These are phyloP conservation scores for Penicillium coprophilum DNA, from an alignment of 495 filamentous ascomycete genomes.

Conservation along the genomic window DNA sequence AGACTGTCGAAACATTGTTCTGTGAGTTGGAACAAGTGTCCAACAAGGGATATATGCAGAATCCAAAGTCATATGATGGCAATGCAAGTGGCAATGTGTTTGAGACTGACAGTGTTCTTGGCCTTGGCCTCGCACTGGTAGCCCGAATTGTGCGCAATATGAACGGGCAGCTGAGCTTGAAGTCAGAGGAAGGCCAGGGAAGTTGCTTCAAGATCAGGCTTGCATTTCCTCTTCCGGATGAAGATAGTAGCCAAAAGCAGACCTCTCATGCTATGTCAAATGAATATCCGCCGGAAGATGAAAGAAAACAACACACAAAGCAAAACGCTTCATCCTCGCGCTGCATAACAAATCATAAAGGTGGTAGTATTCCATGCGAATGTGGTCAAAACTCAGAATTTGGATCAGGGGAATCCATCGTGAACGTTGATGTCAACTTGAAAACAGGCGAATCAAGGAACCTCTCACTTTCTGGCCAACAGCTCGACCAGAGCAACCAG, in stretches of 20 bases:
- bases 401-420: conserved; percentile 10
- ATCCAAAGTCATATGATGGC: conserved; percentile 34
- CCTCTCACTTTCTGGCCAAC: conserved; percentile 7
- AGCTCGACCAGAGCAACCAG: background rate
- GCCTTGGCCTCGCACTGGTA: conserved; percentile 80
- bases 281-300: background rate
- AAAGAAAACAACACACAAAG: conserved; percentile 1
- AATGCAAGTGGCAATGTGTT: conserved; percentile 13
- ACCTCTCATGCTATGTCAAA: background rate
- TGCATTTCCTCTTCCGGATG: conserved; percentile 28
- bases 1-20: conserved; percentile 74
- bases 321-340: background rate
- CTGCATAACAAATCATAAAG: background rate
- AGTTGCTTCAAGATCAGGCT: conserved; percentile 64
- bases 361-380: conserved; percentile 5
- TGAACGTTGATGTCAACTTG: conserved; percentile 18
- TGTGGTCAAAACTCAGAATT: conserved; percentile 17
- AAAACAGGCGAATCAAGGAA: conserved; percentile 18
- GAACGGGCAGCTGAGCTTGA: conserved; percentile 81
- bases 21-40: conserved; percentile 83
- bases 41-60: conserved; percentile 47
- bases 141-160: conserved; percentile 80
- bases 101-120: conserved; percentile 52
- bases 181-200: conserved; percentile 79
- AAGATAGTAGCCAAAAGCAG: conserved; percentile 14